Conservation (phyloP, 2,329 filamentous ascomycete species). For the Podosphaera xanthii region DNA sequence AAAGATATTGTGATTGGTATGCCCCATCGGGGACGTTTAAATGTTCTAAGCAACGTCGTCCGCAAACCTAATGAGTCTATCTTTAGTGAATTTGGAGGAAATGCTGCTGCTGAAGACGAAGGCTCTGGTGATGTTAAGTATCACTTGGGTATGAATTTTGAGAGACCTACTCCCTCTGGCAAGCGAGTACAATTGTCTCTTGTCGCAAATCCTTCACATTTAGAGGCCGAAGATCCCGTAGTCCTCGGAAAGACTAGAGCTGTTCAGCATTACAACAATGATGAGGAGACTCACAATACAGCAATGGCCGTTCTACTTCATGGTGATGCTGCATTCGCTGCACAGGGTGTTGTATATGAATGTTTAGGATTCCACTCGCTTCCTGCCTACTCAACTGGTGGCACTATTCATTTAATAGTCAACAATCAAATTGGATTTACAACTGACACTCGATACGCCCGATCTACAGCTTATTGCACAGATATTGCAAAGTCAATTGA, state of each 20-base stretch:
- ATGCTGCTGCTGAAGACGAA: slow-evolving; percentile 70
- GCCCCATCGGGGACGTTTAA: slow-evolving; percentile 95
- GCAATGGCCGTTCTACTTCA: slow-evolving; percentile 94
- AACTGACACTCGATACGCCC: slow-evolving; percentile 88
- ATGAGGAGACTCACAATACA: slow-evolving; percentile 67
- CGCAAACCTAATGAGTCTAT: slow-evolving; percentile 99
- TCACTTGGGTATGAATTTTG: slow-evolving; percentile 99
- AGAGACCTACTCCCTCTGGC: slow-evolving; percentile 89
- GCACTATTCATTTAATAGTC: slow-evolving; percentile 88
- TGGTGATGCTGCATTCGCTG: slow-evolving; percentile 91
- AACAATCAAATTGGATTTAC: slow-evolving; percentile 99
- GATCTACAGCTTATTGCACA: slow-evolving; percentile 95
- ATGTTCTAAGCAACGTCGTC: slow-evolving; percentile 94
- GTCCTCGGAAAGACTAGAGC: slow-evolving; percentile 93
- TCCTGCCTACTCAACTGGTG: slow-evolving; percentile 88
- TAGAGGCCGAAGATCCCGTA: slow-evolving; percentile 94
- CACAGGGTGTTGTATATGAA: slow-evolving; percentile 93
- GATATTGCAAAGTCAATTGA: slow-evolving; percentile 99
- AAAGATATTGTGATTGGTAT: slow-evolving; percentile 99
- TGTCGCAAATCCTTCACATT: slow-evolving; percentile 92
- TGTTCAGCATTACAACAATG: slow-evolving; percentile 97
- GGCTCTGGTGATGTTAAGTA: slow-evolving; percentile 98
- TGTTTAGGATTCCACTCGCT: slow-evolving; percentile 94
- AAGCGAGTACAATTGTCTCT: slow-evolving; percentile 98
- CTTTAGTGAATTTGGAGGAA: slow-evolving; percentile 92